A percentile compares a stretch with the other conserved stretches of the same genome.
These are phyloP conservation scores for Guadua angustifolia DNA, from an alignment of 176 grass and related monocot species.

Conservation along the genomic window DNA sequence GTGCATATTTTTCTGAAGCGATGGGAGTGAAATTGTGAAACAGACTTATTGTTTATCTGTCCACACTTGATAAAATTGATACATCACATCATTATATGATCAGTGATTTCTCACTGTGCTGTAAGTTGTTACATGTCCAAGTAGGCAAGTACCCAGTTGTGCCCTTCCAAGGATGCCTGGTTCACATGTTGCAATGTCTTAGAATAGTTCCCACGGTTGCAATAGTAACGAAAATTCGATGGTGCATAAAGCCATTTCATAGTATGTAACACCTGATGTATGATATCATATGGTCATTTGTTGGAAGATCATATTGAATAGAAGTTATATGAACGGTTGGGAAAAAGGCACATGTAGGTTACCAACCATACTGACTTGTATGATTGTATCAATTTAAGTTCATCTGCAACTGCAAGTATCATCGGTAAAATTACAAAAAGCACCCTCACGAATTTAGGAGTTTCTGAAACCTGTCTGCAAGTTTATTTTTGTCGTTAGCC, in stretches of 20 bases:
- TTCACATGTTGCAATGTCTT: background rate
- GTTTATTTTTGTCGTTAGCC: background rate
- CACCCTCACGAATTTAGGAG: background rate
- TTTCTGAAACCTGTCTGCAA: background rate
- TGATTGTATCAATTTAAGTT: background rate
- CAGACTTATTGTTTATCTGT: background rate
- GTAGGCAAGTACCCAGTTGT: background rate
- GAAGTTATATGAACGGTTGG: background rate
- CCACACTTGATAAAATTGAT: background rate
- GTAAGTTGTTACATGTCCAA: background rate
- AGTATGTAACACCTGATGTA: background rate
- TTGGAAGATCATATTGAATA: background rate
- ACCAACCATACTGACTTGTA: constrained; percentile 5
- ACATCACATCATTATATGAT: background rate
- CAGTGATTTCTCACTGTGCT: constrained; percentile 11
- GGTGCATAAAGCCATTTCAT: background rate
- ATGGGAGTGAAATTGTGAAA: background rate
- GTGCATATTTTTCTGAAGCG: background rate
- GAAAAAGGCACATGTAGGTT: background rate
- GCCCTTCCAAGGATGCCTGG: background rate
- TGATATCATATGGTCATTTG: background rate
- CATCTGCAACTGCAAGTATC: background rate
- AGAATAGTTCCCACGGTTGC: background rate
- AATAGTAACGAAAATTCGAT: background rate
- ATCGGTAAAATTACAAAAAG: background rate